A percentile compares a stretch with the other conserved stretches of the same genome.
Conservation (phyloP, 1,284 basidiomycete genomes). For the Clitocybe nebularis region DNA sequence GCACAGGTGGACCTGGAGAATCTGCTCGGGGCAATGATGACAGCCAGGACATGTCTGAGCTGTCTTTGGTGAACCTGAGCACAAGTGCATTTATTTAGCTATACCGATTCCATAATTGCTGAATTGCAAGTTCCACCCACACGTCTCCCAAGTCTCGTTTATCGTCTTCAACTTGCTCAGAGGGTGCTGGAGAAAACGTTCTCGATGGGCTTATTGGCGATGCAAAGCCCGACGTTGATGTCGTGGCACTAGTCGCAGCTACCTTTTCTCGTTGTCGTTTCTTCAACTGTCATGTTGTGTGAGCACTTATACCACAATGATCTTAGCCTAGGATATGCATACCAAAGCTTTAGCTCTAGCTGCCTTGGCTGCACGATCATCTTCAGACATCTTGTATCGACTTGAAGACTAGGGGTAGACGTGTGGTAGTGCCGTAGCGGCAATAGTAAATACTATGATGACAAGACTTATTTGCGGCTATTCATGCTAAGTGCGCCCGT, state of each 20-base stretch:
- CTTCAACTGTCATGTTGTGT: slow-evolving; percentile 49
- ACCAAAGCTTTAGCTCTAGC: slow-evolving; percentile 80
- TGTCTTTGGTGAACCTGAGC: slow-evolving; percentile 36
- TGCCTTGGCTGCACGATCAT: slow-evolving; percentile 74
- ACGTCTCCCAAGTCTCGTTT: slow-evolving; percentile 47
- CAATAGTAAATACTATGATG: too few relatives aligned
- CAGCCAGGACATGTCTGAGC: slow-evolving; percentile 52
- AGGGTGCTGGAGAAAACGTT: slow-evolving; percentile 46
- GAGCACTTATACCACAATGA: slow-evolving; percentile 15
- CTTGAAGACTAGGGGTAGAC: not conserved
- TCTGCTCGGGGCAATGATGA: slow-evolving; percentile 51
- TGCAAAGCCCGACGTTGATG: slow-evolving; percentile 26
- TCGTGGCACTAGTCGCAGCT: slow-evolving; percentile 31
- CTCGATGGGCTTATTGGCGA: slow-evolving; percentile 47
- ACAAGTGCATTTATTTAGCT: slow-evolving; percentile 5
- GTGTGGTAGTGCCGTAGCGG: too few relatives aligned
- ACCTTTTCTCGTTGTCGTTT: slow-evolving; percentile 72
- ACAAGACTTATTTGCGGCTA: too few relatives aligned
- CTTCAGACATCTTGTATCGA: slow-evolving; percentile 47
- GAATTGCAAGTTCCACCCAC: slow-evolving; percentile 34
- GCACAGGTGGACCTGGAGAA: slow-evolving; percentile 17
- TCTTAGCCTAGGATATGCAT: slow-evolving; percentile 15
- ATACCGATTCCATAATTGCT: not conserved
- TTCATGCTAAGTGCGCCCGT: too few relatives aligned
- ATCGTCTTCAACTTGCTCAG: slow-evolving; percentile 33